Base-by-base conservation (phyloP, 805 yeast species). In the Sungouiella thailandica region DNA sequence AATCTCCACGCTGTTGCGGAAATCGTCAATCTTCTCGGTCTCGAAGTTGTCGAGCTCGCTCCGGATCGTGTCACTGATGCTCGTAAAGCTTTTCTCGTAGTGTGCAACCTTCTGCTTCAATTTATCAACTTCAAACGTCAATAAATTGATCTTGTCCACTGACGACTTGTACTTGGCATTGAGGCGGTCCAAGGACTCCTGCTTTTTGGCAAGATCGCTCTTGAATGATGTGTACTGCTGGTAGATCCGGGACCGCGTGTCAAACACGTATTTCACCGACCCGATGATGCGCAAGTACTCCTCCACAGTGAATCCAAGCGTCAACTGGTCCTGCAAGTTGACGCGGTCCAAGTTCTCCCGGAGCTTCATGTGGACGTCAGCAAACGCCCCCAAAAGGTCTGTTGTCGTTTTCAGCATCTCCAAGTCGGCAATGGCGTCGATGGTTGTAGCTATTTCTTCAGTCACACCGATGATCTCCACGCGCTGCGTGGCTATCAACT, bases 1-100 rank as follows among this genome's bases (percentile, higher is more conserved):
- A 9, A 90, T 81, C 58, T 93, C 98, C 33, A 90, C 84, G 41
- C 88, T 76, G 50, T 84, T 84, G 53, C 96, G 75, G 59, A 90
- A 87, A 49, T 89, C 97, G 24, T 74, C 78, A 23, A 86, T 72
- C 48, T 80, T 83, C 37, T 83, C 90, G 28, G 67, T 63, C 52
- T 87, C 95, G 53, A 89, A 86, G 23, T 58, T 65, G 12, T 65
- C 70, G 17, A 90, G 59, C 48, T 93, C 96, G 25, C 57, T 55
- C 52, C 76, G 82, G 34, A 90, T 84, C 4, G 72, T 75, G 12
- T 68, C 72, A 32, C 83, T 78, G 23, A 87, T 73, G 13, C 65
- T 67, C n/a, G 73, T 76, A 57, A 81, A 87, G 37, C 72, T 74
- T 15, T 66, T 66, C 40, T 78, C 80, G 31, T 77, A 78, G 23